Evolutionary conservation across 1,139 yeast species (phyloP).

Genomic region (Lodderomyces jiufengensis): DNA sequence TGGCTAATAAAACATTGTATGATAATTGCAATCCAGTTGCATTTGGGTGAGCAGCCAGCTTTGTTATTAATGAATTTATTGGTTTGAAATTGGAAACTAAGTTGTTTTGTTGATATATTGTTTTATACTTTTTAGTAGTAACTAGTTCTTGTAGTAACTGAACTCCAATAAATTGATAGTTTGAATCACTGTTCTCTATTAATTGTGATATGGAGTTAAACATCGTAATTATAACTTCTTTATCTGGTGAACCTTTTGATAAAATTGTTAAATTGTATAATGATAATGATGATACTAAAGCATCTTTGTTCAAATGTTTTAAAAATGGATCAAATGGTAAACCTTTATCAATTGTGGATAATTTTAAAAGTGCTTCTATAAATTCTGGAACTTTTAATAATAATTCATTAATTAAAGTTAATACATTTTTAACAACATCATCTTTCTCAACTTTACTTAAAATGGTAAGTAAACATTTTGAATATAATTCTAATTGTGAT

Average conservation of each 20-base stretch:
- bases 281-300: slow-evolving; percentile 43
- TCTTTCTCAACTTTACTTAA: slow-evolving; percentile 52
- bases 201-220: slow-evolving; percentile 45
- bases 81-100: slow-evolving; percentile 51
- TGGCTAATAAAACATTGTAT: slow-evolving; percentile 69
- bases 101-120: slow-evolving; percentile 52
- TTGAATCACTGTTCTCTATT: slow-evolving; percentile 46
- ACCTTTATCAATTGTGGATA: slow-evolving; percentile 43
- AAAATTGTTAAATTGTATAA: slow-evolving; percentile 44
- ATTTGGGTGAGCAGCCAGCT: slow-evolving; percentile 39
- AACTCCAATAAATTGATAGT: slow-evolving; percentile 60
- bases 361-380: slow-evolving; percentile 41
- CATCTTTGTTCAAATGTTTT: slow-evolving; percentile 49
- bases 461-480: slow-evolving; percentile 53
- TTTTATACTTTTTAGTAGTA: slow-evolving; percentile 56
- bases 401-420: slow-evolving; percentile 67
- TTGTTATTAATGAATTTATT: slow-evolving; percentile 36
- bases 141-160: slow-evolving; percentile 66
- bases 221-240: slow-evolving; percentile 37
- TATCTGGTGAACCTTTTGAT: slow-evolving; percentile 26
- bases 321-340: slow-evolving; percentile 57
- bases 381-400: slow-evolving; percentile 46
- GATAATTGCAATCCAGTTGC: slow-evolving; percentile 76
- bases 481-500: slow-evolving; percentile 50
- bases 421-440: slow-evolving; percentile 72